phyloP scores from a whole-genome alignment of 371 early-diverging fungal genomes.

The Actinomortierella ambigua region DNA sequence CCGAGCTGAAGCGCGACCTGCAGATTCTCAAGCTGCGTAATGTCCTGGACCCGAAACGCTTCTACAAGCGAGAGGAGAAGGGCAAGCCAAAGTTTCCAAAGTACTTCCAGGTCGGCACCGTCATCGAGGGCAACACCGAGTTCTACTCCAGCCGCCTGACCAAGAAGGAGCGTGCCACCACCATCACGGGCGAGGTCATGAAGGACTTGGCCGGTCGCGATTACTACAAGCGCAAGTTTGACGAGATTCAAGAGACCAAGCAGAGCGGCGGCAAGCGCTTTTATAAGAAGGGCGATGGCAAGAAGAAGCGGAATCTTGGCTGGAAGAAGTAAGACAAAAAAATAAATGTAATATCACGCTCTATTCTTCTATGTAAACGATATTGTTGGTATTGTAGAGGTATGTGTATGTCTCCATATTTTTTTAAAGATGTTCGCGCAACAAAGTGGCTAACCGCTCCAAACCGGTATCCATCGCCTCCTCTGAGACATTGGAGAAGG shows the following conservation, averaged over 20 bases:
- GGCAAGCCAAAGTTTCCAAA: slow-evolving; percentile 72
- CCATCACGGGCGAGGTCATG: slow-evolving; percentile 89
- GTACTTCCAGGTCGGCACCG: slow-evolving; percentile 93
- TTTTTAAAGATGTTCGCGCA: slow-evolving; percentile 33
- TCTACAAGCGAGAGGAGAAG: slow-evolving; percentile 84
- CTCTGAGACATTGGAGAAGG: slow-evolving; percentile 65
- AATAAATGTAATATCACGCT: too few species aligned
- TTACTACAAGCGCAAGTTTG: slow-evolving; percentile 87
- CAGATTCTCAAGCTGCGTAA: slow-evolving; percentile 85
- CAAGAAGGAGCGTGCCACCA: slow-evolving; percentile 82
- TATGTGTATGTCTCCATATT: background rate
- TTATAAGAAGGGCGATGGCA: slow-evolving; percentile 54
- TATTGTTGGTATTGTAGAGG: too few species aligned
- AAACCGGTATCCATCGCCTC: slow-evolving; percentile 70
- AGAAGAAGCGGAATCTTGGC: slow-evolving; percentile 14
- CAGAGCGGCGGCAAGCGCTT: slow-evolving; percentile 67
- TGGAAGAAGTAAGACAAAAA: too few species aligned
- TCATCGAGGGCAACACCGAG: slow-evolving; percentile 90
- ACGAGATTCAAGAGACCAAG: slow-evolving; percentile 73
- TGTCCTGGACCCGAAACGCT: slow-evolving; percentile 91
- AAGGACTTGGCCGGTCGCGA: slow-evolving; percentile 70
- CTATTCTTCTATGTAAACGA: too few species aligned
- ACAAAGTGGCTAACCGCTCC: slow-evolving; percentile 54
- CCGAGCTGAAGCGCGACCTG: slow-evolving; percentile 87
- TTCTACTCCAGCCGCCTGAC: slow-evolving; percentile 85